Evolutionary conservation across 140 eudicot species (phyloP).

Genomic region (Bidens hawaiensis): DNA sequence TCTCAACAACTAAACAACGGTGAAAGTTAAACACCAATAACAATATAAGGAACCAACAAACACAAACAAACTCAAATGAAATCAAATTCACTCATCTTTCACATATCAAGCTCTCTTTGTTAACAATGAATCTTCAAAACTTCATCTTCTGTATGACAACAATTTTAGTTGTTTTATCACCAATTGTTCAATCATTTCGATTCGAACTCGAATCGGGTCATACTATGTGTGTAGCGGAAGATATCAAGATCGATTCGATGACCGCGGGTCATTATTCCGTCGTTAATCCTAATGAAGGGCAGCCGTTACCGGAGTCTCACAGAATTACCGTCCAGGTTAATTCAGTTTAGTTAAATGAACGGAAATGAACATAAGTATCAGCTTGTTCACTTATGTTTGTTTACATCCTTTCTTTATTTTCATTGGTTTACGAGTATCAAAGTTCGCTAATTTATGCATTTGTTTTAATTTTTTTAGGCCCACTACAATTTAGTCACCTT

Average conservation of each 20-base stretch:
- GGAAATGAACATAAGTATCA: too few species aligned
- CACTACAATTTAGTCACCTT: too few species aligned
- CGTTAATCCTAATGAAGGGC: conserved; percentile 54
- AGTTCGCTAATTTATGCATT: too few species aligned
- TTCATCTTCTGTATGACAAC: conserved; percentile 8
- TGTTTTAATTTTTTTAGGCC: too few species aligned
- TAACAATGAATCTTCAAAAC: conserved; percentile 24
- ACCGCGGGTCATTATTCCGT: conserved; percentile 55
- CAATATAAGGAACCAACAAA: too few species aligned
- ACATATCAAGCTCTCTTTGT: not conserved
- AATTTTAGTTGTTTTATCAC: conserved; percentile 24
- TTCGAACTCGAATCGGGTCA: conserved; percentile 65
- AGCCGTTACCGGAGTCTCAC: conserved; percentile 63
- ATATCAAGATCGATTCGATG: conserved; percentile 67
- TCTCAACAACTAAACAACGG: too few species aligned
- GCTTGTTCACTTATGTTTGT: too few species aligned
- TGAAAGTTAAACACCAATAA: too few species aligned
- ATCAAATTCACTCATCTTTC: too few species aligned
- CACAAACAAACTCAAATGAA: too few species aligned
- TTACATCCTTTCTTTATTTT: too few species aligned
- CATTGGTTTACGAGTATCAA: too few species aligned
- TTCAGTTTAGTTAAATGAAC: not conserved
- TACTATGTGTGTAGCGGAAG: conserved; percentile 65
- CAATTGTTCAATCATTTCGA: conserved; percentile 32
- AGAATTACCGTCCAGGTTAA: conserved; percentile 54